Conservation (phyloP, 176 grass and related monocot genomes). For the Hsuehochloa calcarea region DNA sequence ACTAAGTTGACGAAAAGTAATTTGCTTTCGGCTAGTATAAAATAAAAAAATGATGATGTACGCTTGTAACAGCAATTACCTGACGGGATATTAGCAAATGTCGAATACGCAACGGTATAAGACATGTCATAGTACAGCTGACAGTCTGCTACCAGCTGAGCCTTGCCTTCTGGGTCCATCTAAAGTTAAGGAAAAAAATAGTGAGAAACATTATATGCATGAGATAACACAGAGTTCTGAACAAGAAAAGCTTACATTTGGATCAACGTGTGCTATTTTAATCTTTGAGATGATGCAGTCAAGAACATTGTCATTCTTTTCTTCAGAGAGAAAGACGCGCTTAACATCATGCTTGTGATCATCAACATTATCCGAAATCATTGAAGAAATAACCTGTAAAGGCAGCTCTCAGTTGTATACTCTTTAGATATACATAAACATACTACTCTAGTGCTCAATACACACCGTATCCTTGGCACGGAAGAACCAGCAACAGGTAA, state of each 20-base stretch:
- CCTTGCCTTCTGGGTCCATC: conserved; percentile 52
- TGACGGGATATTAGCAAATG: conserved; percentile 63
- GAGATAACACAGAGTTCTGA: neutral
- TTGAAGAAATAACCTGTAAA: conserved; percentile 17
- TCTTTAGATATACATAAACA: neutral
- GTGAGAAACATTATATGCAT: neutral
- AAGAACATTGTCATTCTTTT: conserved; percentile 79
- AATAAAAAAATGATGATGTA: neutral
- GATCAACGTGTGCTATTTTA: conserved; percentile 53
- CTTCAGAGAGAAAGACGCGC: conserved; percentile 82
- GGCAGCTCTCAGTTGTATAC: neutral
- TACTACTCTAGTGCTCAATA: neutral
- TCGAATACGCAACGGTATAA: conserved; percentile 64
- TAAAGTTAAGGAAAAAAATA: neutral
- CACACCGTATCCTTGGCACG: conserved; percentile 69
- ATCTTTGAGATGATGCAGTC: conserved; percentile 70
- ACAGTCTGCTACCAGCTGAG: conserved; percentile 40
- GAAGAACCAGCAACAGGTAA: conserved; percentile 81
- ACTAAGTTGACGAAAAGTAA: neutral
- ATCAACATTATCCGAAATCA: conserved; percentile 34
- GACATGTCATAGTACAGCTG: conserved; percentile 89
- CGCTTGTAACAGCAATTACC: conserved; percentile 40
- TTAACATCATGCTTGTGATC: conserved; percentile 45
- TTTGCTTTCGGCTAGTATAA: neutral
- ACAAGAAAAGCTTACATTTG: conserved; percentile 58